Conservation (phyloP, 179 eudicot genomes). For the Corrigiola litoralis region DNA sequence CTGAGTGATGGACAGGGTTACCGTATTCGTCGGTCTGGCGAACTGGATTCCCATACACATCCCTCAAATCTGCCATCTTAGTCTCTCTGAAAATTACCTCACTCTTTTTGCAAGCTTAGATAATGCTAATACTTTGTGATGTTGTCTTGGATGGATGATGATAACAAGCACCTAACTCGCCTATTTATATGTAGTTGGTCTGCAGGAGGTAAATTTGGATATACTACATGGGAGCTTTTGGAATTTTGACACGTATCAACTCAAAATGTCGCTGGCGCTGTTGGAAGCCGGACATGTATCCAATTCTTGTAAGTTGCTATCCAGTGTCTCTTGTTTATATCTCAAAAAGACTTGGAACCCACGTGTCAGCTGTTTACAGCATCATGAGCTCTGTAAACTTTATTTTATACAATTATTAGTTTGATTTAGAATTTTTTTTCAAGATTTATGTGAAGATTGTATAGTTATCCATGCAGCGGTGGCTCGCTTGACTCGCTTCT, state of each 20-base stretch:
- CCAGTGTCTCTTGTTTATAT: too few relatives aligned
- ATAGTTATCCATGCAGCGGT: too few relatives aligned
- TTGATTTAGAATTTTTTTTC: background rate
- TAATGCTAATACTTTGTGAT: background rate
- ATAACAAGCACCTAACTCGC: background rate
- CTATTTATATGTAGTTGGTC: background rate
- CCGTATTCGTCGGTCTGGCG: slow-evolving; percentile 29
- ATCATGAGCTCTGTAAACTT: too few relatives aligned
- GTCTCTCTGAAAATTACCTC: background rate
- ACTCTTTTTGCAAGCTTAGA: background rate
- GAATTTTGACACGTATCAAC: slow-evolving; percentile 8
- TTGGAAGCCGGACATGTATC: too few relatives aligned
- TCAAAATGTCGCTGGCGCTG: background rate
- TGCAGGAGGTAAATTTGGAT: background rate
- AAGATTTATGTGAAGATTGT: too few relatives aligned
- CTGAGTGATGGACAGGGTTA: slow-evolving; percentile 23
- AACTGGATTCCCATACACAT: slow-evolving; percentile 36
- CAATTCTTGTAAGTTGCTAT: too few relatives aligned
- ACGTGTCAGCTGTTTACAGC: background rate
- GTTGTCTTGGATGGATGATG: background rate
- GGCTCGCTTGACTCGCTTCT: too few relatives aligned
- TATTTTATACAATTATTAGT: too few relatives aligned
- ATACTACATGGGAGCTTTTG: background rate
- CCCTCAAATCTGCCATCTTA: slow-evolving; percentile 25
- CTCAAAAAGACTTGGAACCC: too few relatives aligned